phyloP scores from a whole-genome alignment of 2,329 filamentous ascomycete species.

The Penicillium sp. region DNA sequence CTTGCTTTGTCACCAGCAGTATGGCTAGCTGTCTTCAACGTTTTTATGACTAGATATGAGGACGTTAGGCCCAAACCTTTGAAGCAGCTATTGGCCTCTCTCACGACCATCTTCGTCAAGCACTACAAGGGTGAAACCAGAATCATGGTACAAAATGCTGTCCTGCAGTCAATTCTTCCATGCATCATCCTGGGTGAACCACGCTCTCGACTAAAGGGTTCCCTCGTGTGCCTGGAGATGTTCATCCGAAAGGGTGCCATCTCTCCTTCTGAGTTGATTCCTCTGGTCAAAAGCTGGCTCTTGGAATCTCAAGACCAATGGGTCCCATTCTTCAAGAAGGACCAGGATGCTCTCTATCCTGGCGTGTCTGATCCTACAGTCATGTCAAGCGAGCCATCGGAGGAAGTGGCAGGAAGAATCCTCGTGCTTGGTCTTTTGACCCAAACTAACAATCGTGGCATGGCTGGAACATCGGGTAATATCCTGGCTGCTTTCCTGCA shows the following conservation, averaged over 20 bases:
- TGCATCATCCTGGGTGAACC: slow-evolving; percentile 41
- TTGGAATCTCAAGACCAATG: slow-evolving; percentile 31
- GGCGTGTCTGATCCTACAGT: slow-evolving; percentile 20
- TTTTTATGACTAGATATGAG: slow-evolving; percentile 43
- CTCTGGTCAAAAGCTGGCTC: slow-evolving; percentile 35
- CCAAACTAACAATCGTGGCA: slow-evolving; percentile 31
- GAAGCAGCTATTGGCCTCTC: slow-evolving; percentile 45
- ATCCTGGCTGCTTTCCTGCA: slow-evolving; percentile 30
- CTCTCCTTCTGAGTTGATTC: slow-evolving; percentile 30
- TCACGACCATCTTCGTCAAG: slow-evolving; percentile 36
- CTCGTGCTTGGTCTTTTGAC: slow-evolving; percentile 34
- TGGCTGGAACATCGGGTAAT: slow-evolving; percentile 30
- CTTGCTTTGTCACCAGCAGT: slow-evolving; percentile 35
- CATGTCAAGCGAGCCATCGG: slow-evolving; percentile 6
- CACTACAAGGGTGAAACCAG: slow-evolving; percentile 23
- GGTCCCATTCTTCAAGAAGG: slow-evolving; percentile 32
- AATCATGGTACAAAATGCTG: slow-evolving; percentile 20
- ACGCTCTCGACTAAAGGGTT: slow-evolving; percentile 39
- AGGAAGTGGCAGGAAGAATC: slow-evolving; percentile 29
- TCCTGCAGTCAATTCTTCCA: slow-evolving; percentile 33
- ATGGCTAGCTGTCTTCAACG: slow-evolving; percentile 43
- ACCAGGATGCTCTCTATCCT: slow-evolving; percentile 32
- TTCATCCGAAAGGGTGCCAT: slow-evolving; percentile 41
- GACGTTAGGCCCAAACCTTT: slow-evolving; percentile 46
- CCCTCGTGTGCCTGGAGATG: slow-evolving; percentile 37